A percentile compares a stretch with the other conserved stretches of the same genome.
Evolutionary conservation across 306 rosid genomes (phyloP).

Genomic region (Alnus rubra): DNA sequence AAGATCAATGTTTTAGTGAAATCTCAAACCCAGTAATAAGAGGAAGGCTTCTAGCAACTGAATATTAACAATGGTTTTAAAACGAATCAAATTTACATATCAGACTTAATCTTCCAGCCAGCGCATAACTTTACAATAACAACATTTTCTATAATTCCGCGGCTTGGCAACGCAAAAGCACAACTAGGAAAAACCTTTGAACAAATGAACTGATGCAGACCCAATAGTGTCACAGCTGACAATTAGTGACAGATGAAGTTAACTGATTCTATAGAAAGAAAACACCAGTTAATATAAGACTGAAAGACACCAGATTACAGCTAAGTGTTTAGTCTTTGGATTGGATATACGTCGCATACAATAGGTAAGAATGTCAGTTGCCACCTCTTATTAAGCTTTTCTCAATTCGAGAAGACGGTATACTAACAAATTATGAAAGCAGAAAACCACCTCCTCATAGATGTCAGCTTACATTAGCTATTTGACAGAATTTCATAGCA

Average conservation of each 20-base stretch:
- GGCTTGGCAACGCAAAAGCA: background rate
- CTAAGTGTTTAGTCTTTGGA: background rate
- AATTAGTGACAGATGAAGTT: background rate
- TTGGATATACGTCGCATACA: background rate
- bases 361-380: background rate
- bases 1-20: background rate
- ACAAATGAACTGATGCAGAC: background rate
- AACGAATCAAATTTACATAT: background rate
- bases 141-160: background rate
- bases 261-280: background rate
- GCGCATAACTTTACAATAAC: background rate
- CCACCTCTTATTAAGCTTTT: background rate
- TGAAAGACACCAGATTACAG: background rate
- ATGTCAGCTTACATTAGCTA: background rate
- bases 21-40: background rate
- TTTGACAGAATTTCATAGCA: background rate
- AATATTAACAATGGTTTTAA: background rate
- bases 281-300: background rate
- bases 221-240: background rate
- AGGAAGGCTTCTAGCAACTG: background rate
- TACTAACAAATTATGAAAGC: background rate
- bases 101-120: background rate
- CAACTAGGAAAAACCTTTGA: background rate
- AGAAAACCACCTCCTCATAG: background rate
- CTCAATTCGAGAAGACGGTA: background rate